These are phyloP conservation scores for Hypoxylon fuscum DNA, from an alignment of 495 filamentous ascomycete genomes.

Conservation along the genomic window DNA sequence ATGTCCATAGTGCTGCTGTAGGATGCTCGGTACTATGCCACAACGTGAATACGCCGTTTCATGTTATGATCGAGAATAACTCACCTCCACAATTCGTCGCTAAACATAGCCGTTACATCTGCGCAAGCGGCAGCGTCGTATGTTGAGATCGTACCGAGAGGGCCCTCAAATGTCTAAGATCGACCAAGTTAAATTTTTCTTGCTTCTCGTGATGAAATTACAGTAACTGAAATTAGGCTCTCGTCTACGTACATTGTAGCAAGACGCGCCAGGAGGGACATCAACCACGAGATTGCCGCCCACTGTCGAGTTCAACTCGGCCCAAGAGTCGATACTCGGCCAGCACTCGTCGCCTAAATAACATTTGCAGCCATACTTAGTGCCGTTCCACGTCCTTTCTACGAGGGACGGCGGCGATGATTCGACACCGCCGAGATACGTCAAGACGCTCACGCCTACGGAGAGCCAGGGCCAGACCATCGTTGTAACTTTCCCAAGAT, in stretches of 20 bases:
- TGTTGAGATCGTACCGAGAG: slow-evolving; percentile 48
- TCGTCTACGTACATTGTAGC: slow-evolving; percentile 45
- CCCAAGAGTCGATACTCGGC: slow-evolving; percentile 48
- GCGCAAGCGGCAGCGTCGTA: slow-evolving; percentile 51
- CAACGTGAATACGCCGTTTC: slow-evolving; percentile 8
- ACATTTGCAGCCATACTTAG: slow-evolving; percentile 56
- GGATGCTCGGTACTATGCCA: slow-evolving; percentile 48
- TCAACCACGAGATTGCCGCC: slow-evolving; percentile 50
- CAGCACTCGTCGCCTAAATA: slow-evolving; percentile 53
- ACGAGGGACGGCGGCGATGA: slow-evolving; percentile 29
- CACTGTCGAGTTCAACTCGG: slow-evolving; percentile 49
- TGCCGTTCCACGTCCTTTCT: slow-evolving; percentile 41
- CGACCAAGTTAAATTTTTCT: slow-evolving; percentile 5
- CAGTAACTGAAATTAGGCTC: not conserved
- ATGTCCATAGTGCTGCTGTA: slow-evolving; percentile 55
- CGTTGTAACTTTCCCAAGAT: slow-evolving; percentile 5
- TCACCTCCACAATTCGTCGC: slow-evolving; percentile 51
- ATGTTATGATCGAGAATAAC: slow-evolving; percentile 3
- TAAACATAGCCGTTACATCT: slow-evolving; percentile 44
- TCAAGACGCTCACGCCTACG: slow-evolving; percentile 11
- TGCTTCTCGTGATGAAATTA: not conserved
- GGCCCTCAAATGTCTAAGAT: slow-evolving; percentile 46
- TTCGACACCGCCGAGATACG: slow-evolving; percentile 1
- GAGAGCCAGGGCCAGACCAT: slow-evolving; percentile 27
- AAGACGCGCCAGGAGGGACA: slow-evolving; percentile 51